Percentiles rank a stretch among this genome's conserved stretches.
These are phyloP conservation scores for Chytriomyces confervae DNA, from an alignment of 192 early-diverging fungal species.

Conservation along the genomic window DNA sequence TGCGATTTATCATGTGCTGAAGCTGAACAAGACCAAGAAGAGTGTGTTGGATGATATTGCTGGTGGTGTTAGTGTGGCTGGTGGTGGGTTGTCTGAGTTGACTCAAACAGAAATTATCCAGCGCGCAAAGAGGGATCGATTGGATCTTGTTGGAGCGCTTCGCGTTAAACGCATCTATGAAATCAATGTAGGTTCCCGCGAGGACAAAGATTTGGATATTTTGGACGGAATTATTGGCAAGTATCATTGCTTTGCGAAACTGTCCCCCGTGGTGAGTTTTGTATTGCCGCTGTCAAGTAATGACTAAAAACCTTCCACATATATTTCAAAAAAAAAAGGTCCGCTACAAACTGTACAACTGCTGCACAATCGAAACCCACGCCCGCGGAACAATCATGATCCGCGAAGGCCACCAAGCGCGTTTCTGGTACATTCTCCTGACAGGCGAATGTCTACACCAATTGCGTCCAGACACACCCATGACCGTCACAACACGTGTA, in stretches of 20 bases:
- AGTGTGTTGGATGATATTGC: conserved; percentile 6
- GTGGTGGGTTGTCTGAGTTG: not conserved
- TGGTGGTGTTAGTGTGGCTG: not conserved
- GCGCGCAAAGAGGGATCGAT: conserved; percentile 19
- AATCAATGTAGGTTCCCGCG: conserved; percentile 10
- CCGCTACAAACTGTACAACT: conserved; percentile 41
- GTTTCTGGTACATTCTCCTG: conserved; percentile 31
- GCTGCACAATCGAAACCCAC: conserved; percentile 30
- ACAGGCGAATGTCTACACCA: conserved; percentile 35
- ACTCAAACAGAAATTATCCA: not conserved
- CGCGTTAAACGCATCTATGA: conserved; percentile 24
- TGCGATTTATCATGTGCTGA: conserved; percentile 17
- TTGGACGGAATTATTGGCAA: conserved; percentile 33
- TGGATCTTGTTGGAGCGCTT: conserved; percentile 29
- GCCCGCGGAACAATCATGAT: conserved; percentile 32
- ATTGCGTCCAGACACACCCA: conserved; percentile 32
- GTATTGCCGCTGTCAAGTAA: not conserved
- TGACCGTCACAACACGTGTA: conserved; percentile 24
- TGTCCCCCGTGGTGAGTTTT: conserved; percentile 29
- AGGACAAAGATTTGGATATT: conserved; percentile 28
- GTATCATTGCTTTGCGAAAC: conserved; percentile 30
- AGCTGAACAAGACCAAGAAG: conserved; percentile 13
- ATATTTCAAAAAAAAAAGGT: conserved; percentile 17
- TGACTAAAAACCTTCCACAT: not conserved
- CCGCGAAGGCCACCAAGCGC: conserved; percentile 34